Evolutionary conservation across 2,329 filamentous ascomycete genomes (phyloP), one percentile per base, ranked within the genome.

Genomic region (Curvularia sp.): DNA sequence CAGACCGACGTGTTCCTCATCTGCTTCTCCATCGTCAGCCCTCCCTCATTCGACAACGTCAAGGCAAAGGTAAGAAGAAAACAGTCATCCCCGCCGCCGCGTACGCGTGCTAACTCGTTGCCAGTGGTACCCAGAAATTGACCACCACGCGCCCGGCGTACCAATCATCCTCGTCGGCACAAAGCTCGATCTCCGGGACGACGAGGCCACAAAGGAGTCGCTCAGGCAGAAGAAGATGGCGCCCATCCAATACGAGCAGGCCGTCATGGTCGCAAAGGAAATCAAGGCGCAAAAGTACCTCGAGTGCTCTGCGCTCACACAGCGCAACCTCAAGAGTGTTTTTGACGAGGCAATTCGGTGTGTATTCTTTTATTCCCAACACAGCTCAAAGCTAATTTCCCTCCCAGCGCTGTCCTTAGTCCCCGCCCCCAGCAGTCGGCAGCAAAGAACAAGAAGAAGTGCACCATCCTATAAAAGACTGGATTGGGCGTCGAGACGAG

Each of bases 281-380:
- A 97, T 99, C 80, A 90, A 88, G 76, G 94, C 95, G 46, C 91
- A 95, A 81, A 98, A 97, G 82, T 99, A 99, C 81, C 86, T 98
- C 42, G 95, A 99, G 81, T 99, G 95, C 82, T 98, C 95, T 52
- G 95, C 95, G 48, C 83, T 99, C 68, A 99, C 95, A 38, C 95
- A 98, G 83, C 86, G 94, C 74, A 97, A 97, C 79, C 81, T 99
- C 70, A 99, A 99, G 88, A 96, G 92, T 73, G 95, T 99, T 49
- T 99, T 99, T 76, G 95, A 99, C 75, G 94, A 97, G 81, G 95
- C 95, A 33, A 99, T 99, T 76, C 89, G 95, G 95, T 98, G 82
- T 70, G 89, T 81, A 24, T 30, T 10, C 20, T 44, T n/a, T 1
- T 20, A 22, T 5, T 30, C 2, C 2, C 10, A 6, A 5, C 30